phyloP scores from a whole-genome alignment of 495 filamentous ascomycete species.

The Jackrogersella minutella region DNA sequence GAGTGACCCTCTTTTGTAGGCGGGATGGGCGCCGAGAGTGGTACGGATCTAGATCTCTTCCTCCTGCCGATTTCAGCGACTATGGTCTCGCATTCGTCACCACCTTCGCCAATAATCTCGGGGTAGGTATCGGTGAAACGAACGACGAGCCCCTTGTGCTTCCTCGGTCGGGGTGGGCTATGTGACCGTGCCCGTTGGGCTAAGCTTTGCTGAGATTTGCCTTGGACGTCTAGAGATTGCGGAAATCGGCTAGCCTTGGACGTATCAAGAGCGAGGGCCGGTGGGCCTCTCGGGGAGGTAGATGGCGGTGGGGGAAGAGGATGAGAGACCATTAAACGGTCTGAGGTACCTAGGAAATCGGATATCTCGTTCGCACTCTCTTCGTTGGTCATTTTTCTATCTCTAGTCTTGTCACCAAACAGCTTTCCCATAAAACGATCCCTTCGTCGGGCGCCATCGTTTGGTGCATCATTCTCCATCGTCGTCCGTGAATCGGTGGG shows the following conservation, averaged over 20 bases:
- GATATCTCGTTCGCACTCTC: conserved; percentile 51
- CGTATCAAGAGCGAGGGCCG: conserved; percentile 57
- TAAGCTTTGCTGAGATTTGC: conserved; percentile 44
- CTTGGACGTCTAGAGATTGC: conserved; percentile 49
- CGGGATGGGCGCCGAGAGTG: conserved; percentile 33
- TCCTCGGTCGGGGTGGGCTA: conserved; percentile 46
- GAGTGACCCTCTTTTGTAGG: conserved; percentile 35
- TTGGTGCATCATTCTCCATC: conserved; percentile 56
- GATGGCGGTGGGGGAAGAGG: conserved; percentile 42
- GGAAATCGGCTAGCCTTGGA: conserved; percentile 55
- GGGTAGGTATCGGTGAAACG: conserved; percentile 71
- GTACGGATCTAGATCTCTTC: conserved; percentile 53
- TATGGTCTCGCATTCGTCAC: conserved; percentile 78
- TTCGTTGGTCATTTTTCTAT: conserved; percentile 52
- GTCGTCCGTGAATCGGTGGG: conserved; percentile 33
- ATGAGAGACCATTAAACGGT: conserved; percentile 52
- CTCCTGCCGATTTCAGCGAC: conserved; percentile 70
- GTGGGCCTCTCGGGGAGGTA: conserved; percentile 42
- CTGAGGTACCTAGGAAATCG: conserved; percentile 55
- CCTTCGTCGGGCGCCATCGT: conserved; percentile 50
- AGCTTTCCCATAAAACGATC: conserved; percentile 60
- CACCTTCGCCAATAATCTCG: conserved; percentile 85
- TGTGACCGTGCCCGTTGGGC: conserved; percentile 42
- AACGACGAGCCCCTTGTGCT: conserved; percentile 70
- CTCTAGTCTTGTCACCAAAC: conserved; percentile 49